These are phyloP conservation scores for Entomophthora muscae DNA, from an alignment of 371 early-diverging fungal species.

Conservation along the genomic window DNA sequence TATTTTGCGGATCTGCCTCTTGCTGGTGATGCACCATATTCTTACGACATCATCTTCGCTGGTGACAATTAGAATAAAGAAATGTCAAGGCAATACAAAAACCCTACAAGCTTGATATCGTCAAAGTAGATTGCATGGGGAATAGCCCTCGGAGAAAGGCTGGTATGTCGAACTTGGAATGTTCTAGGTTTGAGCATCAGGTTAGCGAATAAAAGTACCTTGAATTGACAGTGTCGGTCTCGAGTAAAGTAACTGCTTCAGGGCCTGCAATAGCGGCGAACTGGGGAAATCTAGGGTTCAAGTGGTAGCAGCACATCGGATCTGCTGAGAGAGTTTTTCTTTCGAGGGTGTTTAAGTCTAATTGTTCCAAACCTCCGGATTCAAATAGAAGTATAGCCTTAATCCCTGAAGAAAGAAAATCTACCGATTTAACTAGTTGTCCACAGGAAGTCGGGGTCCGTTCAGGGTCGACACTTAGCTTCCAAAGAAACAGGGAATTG, in stretches of 20 bases:
- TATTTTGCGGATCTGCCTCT: not conserved
- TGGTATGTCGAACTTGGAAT: not conserved
- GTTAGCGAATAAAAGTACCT: too few relatives aligned
- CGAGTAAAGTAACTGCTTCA: not conserved
- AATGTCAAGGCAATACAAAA: too few relatives aligned
- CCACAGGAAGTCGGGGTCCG: not conserved
- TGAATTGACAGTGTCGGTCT: not conserved
- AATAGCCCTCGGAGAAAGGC: not conserved
- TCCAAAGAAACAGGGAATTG: not conserved
- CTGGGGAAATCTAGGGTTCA: not conserved
- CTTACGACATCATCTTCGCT: not conserved
- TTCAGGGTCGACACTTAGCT: not conserved
- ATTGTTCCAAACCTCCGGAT: not conserved
- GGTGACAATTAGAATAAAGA: not conserved
- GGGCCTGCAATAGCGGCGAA: not conserved
- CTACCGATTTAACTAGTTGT: not conserved
- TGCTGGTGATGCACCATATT: not conserved
- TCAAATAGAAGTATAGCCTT: not conserved
- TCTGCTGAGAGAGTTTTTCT: not conserved
- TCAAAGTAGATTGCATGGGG: not conserved
- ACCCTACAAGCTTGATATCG: not conserved
- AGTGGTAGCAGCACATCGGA: not conserved
- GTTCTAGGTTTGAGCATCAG: too few relatives aligned
- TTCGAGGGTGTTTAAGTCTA: not conserved
- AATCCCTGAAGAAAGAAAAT: not conserved